Evolutionary conservation across 106 monocot genomes (phyloP).

Genomic region (Dendrobium chrysotoxum): DNA sequence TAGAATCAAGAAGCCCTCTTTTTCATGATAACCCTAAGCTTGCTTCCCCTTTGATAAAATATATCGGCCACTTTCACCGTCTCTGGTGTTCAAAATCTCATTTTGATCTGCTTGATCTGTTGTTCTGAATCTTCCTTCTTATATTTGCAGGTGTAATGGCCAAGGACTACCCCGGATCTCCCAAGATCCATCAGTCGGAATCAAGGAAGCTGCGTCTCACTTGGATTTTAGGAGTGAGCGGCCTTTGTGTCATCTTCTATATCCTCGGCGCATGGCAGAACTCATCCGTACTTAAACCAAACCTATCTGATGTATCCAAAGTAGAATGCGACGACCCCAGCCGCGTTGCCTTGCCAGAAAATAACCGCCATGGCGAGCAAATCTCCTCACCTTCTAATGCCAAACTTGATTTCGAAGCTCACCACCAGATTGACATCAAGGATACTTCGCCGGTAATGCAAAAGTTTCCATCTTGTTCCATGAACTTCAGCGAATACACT

Average conservation of each 20-base stretch:
- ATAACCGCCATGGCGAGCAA: background rate
- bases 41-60: background rate
- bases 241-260: slow-evolving; percentile 46
- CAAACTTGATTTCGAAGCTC: slow-evolving; percentile 44
- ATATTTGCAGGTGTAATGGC: slow-evolving; percentile 35
- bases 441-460: slow-evolving; percentile 5
- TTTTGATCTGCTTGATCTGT: background rate
- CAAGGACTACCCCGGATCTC: slow-evolving; percentile 34
- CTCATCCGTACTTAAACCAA: slow-evolving; percentile 11
- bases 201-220: slow-evolving; percentile 34
- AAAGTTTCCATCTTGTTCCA: slow-evolving; percentile 29
- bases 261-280: slow-evolving; percentile 48
- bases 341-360: background rate
- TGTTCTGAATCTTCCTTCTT: background rate
- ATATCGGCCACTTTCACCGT: background rate
- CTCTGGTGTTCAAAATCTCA: too few relatives aligned
- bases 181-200: slow-evolving; percentile 39
- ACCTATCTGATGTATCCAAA: slow-evolving; percentile 1
- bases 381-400: slow-evolving; percentile 5
- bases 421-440: slow-evolving; percentile 31
- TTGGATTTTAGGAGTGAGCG: slow-evolving; percentile 27
- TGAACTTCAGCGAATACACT: slow-evolving; percentile 57
- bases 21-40: background rate
- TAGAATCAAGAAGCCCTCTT: background rate
- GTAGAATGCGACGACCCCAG: slow-evolving; percentile 14